Base-by-base conservation (phyloP, 2,329 filamentous ascomycete genomes). In the Triangularia setosa region DNA sequence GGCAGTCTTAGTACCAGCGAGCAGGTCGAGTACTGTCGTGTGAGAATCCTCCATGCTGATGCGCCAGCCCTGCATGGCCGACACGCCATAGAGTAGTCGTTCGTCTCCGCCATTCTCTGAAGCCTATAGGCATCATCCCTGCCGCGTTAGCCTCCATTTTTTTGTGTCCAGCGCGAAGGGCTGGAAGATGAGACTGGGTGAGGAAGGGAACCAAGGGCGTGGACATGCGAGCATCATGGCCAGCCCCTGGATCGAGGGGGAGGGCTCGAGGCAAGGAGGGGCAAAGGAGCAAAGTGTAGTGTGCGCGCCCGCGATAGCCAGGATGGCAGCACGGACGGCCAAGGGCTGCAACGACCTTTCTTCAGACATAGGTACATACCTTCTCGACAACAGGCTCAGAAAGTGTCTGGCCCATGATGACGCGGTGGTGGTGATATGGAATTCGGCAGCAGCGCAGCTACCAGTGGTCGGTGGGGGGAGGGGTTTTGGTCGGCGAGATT, bases 41-140 rank as follows among this genome's bases (percentile, higher is more conserved):
- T 99, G 95, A 69, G 95, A 89, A 77, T 99, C 95, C 79, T 99
- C 95, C 95, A 99, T 99, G 83, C 92, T 97, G 81, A 99, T 98
- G 81, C 95, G 91, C 95, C 95, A 99, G 83, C 95, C 95, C 81
- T 99, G 95, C 95, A 99, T 99, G 79, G 93, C 93, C 70, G 95
- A 99, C 70, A 98, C 88, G 75, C 95, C 95, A 79, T 91, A 99
- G 76, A 95, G 80, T 76, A 97, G 88, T 76, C 92, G 89, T 70
- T 96, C 93, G 91, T 98, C 93, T 81, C 92, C 89, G 79, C 93
- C 93, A 76, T 88, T 88, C 77, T 90, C 89, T 74, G 95, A 99
- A 80, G 88, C 84, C 95, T 98, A 76, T 64, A 70, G 66, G 40
- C 67, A 64, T 44, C 54, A 67, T 61, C 65, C 60, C 60, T 33